phyloP scores from a whole-genome alignment of 31 red algal genomes.

The Asparagopsis taxiformis region DNA sequence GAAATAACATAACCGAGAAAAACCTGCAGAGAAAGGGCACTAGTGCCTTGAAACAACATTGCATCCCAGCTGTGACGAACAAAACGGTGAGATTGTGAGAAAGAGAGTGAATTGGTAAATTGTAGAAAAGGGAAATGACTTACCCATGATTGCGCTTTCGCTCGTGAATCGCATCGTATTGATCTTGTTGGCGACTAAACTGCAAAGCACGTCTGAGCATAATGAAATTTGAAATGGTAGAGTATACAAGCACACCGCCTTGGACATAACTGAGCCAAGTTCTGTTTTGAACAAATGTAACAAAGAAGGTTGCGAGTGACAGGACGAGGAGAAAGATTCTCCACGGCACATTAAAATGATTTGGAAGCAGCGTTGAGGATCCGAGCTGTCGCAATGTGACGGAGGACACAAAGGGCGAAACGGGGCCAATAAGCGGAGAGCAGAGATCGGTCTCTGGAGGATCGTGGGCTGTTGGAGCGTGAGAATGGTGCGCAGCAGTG shows the following conservation, averaged over 20 bases:
- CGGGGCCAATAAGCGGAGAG: not conserved
- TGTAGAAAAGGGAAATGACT: no score
- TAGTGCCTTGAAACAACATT: not conserved
- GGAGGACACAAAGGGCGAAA: constrained; percentile 1
- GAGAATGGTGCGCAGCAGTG: not conserved
- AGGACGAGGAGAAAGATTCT: not conserved
- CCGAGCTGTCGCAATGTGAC: not conserved
- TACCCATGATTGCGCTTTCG: no score
- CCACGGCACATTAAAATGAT: not conserved
- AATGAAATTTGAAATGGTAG: no score
- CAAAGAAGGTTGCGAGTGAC: not conserved
- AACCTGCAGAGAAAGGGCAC: not conserved
- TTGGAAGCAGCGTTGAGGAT: not conserved
- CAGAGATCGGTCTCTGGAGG: not conserved
- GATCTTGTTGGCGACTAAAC: no score
- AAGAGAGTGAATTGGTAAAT: not conserved
- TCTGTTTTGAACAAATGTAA: constrained; percentile 5
- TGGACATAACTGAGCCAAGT: no score
- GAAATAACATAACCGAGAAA: no score
- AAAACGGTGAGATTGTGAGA: not conserved
- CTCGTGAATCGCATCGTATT: no score
- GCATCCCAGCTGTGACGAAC: constrained; percentile 1
- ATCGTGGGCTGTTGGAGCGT: not conserved
- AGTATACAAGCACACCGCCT: no score
- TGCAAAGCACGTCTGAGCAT: no score